phyloP scores from a whole-genome alignment of 768 basidiomycete genomes.

The Suillus subaureus region DNA sequence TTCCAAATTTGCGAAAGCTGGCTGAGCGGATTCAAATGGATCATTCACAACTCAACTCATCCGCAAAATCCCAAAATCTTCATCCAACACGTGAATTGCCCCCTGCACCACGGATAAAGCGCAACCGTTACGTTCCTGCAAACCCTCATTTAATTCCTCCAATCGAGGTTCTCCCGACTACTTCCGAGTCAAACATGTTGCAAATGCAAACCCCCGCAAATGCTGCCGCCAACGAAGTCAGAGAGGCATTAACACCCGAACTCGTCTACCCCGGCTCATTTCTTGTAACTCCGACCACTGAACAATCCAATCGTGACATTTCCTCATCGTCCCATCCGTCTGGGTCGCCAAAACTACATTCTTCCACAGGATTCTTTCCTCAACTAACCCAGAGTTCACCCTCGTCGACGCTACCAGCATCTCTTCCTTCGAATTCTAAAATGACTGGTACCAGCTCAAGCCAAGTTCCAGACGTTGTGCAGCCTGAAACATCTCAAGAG shows the following conservation, averaged over 20 bases:
- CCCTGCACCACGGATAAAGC: conserved; percentile 5
- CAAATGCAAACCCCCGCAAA: neutral
- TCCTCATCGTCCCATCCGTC: neutral
- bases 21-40: neutral
- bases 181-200: conserved; percentile 17
- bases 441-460: neutral
- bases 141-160: conserved; percentile 30
- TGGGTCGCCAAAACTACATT: neutral
- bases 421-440: neutral
- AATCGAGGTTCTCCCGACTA: conserved; percentile 29
- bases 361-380: neutral
- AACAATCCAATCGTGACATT: neutral
- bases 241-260: neutral
- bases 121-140: neutral
- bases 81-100: neutral
- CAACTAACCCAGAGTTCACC: neutral
- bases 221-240: neutral
- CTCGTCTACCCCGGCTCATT: neutral
- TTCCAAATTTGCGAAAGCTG: neutral
- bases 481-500: conserved; percentile 4
- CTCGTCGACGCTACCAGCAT: neutral
- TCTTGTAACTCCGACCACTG: neutral
- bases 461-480: neutral
- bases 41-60: neutral
- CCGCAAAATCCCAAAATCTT: neutral